These are phyloP conservation scores for Daedalea quercina DNA, from an alignment of 768 basidiomycete species.

Conservation along the genomic window DNA sequence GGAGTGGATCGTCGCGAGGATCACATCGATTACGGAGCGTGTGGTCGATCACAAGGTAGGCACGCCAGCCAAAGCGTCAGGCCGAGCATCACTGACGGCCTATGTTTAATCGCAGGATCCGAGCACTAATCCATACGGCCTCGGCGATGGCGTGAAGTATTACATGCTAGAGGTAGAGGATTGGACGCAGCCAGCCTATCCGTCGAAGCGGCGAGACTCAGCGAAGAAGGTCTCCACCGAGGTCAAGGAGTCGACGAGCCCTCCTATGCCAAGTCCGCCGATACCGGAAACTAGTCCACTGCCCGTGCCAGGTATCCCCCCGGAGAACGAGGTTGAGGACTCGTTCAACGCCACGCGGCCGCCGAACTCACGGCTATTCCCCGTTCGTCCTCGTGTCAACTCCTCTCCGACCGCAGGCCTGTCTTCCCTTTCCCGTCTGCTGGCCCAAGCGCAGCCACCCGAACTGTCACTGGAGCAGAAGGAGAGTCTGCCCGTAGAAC, in stretches of 20 bases:
- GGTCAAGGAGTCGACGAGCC: slow-evolving; percentile 8
- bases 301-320: slow-evolving; percentile 44
- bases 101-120: slow-evolving; percentile 48
- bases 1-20: slow-evolving; percentile 94
- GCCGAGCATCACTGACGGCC: not conserved
- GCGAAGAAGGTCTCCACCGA: slow-evolving; percentile 46
- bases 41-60: slow-evolving; percentile 75
- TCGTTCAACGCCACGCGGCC: slow-evolving; percentile 59
- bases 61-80: not conserved
- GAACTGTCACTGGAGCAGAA: slow-evolving; percentile 27
- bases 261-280: slow-evolving; percentile 3
- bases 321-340: slow-evolving; percentile 68
- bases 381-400: slow-evolving; percentile 53
- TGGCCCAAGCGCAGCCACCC: slow-evolving; percentile 59
- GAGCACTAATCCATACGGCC: slow-evolving; percentile 80
- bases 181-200: slow-evolving; percentile 71
- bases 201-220: slow-evolving; percentile 51
- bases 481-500: not conserved
- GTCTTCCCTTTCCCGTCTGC: slow-evolving; percentile 71
- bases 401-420: slow-evolving; percentile 67
- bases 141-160: slow-evolving; percentile 86
- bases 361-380: slow-evolving; percentile 64
- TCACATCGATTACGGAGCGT: slow-evolving; percentile 81
- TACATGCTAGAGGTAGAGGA: slow-evolving; percentile 93
- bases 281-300: slow-evolving; percentile 32